phyloP scores from a whole-genome alignment of 2,329 filamentous ascomycete genomes.

The Monilinia fructicola region DNA sequence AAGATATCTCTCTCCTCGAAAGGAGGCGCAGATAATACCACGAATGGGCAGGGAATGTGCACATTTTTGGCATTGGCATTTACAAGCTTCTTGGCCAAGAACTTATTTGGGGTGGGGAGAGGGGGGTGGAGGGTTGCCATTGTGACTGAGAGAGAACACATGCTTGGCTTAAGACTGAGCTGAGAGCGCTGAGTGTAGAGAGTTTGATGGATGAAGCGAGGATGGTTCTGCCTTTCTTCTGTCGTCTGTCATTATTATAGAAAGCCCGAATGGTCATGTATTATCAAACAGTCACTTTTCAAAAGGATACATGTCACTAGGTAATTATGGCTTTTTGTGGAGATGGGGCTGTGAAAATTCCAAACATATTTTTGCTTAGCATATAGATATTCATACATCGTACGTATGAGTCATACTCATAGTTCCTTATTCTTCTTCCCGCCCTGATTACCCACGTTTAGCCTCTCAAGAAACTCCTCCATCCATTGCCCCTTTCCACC shows the following conservation, averaged over 20 bases:
- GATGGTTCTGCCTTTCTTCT: too few species aligned
- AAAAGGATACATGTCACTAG: not conserved
- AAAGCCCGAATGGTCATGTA: not conserved
- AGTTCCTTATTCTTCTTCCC: slow-evolving; percentile 30
- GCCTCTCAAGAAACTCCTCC: slow-evolving; percentile 33
- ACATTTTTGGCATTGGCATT: too few species aligned
- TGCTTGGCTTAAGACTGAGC: not conserved
- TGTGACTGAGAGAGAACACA: not conserved
- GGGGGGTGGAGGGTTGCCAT: not conserved
- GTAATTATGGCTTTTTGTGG: not conserved
- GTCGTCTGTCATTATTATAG: not conserved
- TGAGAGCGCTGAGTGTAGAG: not conserved
- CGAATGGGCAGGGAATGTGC: too few species aligned
- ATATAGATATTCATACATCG: not conserved
- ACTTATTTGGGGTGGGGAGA: not conserved
- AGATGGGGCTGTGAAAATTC: not conserved
- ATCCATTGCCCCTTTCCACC: slow-evolving; percentile 31
- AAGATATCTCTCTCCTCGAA: not conserved
- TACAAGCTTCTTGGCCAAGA: not conserved
- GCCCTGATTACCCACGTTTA: slow-evolving; percentile 29
- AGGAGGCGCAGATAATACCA: not conserved
- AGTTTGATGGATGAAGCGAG: not conserved
- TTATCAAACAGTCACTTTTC: not conserved
- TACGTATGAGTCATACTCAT: slow-evolving; percentile 23
- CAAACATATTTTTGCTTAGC: not conserved